Evolutionary conservation across 1,139 yeast species (phyloP).

Genomic region (Spencermartinsiella ligniputridi): DNA sequence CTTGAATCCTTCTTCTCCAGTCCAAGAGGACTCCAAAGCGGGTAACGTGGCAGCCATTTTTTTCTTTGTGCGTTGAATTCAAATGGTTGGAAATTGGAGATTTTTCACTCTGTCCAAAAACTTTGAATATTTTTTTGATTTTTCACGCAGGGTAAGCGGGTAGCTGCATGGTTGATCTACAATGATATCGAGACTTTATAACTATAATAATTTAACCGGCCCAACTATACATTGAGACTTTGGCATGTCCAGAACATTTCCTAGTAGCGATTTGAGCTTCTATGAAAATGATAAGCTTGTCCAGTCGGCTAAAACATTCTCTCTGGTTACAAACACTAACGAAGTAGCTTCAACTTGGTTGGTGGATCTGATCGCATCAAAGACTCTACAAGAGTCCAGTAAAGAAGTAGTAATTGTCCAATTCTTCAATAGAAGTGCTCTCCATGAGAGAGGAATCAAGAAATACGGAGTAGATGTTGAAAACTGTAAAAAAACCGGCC

Average conservation of each 20-base stretch:
- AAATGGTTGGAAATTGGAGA: too few species aligned
- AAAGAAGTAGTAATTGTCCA: slow-evolving; percentile 25
- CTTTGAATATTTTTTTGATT: too few species aligned
- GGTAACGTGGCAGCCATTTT: slow-evolving; percentile 24
- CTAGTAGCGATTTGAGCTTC: neutral
- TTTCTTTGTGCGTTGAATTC: too few species aligned
- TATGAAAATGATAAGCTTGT: neutral
- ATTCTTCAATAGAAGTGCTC: slow-evolving; percentile 19
- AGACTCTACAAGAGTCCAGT: neutral
- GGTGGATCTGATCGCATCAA: slow-evolving; percentile 4
- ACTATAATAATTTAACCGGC: too few species aligned
- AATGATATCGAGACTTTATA: too few species aligned
- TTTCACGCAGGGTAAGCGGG: too few species aligned
- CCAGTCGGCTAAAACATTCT: neutral
- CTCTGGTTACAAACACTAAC: neutral
- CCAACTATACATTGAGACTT: too few species aligned
- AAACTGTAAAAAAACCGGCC: slow-evolving; percentile 5
- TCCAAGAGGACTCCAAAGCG: slow-evolving; percentile 28
- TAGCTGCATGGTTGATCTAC: too few species aligned
- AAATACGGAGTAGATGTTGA: slow-evolving; percentile 26
- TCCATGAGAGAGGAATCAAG: slow-evolving; percentile 27
- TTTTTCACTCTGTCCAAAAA: too few species aligned
- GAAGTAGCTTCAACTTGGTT: slow-evolving; percentile 4
- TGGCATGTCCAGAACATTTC: neutral
- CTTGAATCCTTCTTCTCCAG: slow-evolving; percentile 31